These are phyloP conservation scores for Lodderomyces margitis DNA, from an alignment of 1,139 yeast species.

Conservation along the genomic window DNA sequence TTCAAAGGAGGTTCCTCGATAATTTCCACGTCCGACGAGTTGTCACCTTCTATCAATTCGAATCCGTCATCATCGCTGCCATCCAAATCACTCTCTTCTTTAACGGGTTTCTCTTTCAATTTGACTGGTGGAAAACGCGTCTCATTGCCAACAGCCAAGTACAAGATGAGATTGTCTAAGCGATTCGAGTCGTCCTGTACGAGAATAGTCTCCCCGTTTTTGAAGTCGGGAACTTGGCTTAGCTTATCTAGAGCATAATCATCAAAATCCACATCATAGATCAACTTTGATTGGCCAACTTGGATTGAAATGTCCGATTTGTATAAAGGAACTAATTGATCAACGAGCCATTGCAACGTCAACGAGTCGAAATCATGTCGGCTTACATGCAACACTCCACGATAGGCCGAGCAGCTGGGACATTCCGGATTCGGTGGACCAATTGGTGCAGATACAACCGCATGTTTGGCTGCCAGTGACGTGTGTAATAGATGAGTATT, in stretches of 20 bases:
- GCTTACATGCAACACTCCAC: constrained; percentile 36
- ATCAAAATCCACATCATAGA: constrained; percentile 87
- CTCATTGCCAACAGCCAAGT: constrained; percentile 31
- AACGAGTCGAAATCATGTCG: constrained; percentile 14
- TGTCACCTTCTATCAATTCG: neutral
- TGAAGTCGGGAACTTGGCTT: constrained; percentile 50
- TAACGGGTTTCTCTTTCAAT: constrained; percentile 18
- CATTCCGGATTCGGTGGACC: constrained; percentile 66
- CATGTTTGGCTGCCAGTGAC: constrained; percentile 57
- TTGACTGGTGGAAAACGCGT: constrained; percentile 24
- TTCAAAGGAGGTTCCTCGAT: constrained; percentile 7
- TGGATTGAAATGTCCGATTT: constrained; percentile 66
- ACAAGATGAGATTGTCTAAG: constrained; percentile 68
- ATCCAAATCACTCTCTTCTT: constrained; percentile 17
- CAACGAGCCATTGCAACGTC: constrained; percentile 44
- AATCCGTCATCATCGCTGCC: constrained; percentile 14
- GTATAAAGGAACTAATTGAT: constrained; percentile 44
- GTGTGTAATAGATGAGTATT: neutral
- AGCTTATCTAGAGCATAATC: constrained; percentile 61
- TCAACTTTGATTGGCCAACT: constrained; percentile 55
- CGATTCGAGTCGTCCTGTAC: constrained; percentile 78
- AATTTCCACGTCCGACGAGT: constrained; percentile 4
- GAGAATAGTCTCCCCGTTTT: constrained; percentile 58
- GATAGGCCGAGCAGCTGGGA: constrained; percentile 59
- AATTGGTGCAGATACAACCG: constrained; percentile 62